Conservation (phyloP, 352 stramenopile species). For the Lagenidium giganteum region DNA sequence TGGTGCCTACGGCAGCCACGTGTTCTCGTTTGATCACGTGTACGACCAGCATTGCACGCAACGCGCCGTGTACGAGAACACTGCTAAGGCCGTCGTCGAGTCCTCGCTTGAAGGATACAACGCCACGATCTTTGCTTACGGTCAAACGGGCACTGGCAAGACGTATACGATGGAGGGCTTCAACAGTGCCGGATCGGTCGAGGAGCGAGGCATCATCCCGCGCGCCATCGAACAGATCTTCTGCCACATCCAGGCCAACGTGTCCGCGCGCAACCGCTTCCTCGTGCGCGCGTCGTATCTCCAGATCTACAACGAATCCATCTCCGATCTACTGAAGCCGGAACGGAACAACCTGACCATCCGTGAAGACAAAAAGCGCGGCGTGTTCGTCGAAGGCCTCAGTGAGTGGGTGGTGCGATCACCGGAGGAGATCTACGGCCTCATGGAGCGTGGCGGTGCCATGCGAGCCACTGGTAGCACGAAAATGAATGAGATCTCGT, state of each 20-base stretch:
- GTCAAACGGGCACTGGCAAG: conserved; percentile 90
- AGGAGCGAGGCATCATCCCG: conserved; percentile 97
- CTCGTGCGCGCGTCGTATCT: conserved; percentile 91
- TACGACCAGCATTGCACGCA: conserved; percentile 92
- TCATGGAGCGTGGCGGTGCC: conserved; percentile 89
- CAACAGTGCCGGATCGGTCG: conserved; percentile 79
- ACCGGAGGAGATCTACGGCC: conserved; percentile 90
- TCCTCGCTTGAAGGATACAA: conserved; percentile 91
- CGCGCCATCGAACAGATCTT: conserved; percentile 97
- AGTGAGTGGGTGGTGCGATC: conserved; percentile 93
- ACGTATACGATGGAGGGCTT: conserved; percentile 98
- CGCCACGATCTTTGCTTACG: conserved; percentile 89
- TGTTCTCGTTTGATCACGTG: conserved; percentile 94
- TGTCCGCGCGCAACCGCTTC: conserved; percentile 82
- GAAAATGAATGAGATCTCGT: conserved; percentile 89
- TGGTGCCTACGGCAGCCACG: conserved; percentile 73
- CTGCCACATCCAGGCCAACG: conserved; percentile 85
- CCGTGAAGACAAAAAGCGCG: conserved; percentile 89
- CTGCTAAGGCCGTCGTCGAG: conserved; percentile 89
- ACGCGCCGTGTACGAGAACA: conserved; percentile 91
- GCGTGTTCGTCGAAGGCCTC: conserved; percentile 93
- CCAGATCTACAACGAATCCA: conserved; percentile 95
- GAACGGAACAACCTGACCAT: conserved; percentile 91
- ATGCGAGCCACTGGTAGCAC: conserved; percentile 82
- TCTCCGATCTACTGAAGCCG: conserved; percentile 93